Percentiles rank a stretch among this genome's conserved stretches.
These are phyloP conservation scores for Pythium sp. DNA, from an alignment of 352 stramenopile species.

Conservation along the genomic window DNA sequence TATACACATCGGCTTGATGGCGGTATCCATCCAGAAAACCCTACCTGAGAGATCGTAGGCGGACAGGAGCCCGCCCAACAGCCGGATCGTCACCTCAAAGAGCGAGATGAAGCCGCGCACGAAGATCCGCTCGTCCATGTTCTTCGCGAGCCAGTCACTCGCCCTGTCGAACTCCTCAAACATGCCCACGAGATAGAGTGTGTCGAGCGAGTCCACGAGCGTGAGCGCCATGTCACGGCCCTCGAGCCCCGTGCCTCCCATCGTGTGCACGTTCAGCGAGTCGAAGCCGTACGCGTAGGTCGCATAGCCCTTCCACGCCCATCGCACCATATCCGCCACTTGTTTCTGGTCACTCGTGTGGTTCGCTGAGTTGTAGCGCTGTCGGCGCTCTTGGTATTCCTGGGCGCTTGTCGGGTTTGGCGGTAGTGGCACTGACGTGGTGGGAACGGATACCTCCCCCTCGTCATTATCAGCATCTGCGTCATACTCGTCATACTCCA, in stretches of 20 bases:
- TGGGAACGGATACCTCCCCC: background rate
- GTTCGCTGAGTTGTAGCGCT: conserved; percentile 38
- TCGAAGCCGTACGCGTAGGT: conserved; percentile 69
- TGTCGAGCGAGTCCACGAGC: conserved; percentile 77
- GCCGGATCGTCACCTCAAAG: conserved; percentile 81
- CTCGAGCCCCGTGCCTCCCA: conserved; percentile 50
- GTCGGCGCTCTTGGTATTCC: conserved; percentile 35
- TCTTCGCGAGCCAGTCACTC: conserved; percentile 55
- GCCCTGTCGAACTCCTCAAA: conserved; percentile 76
- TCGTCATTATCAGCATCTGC: background rate
- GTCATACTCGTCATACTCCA: conserved; percentile 19
- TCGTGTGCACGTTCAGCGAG: conserved; percentile 62
- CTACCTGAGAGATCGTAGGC: conserved; percentile 61
- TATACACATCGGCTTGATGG: background rate
- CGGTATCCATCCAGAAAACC: background rate
- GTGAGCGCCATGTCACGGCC: conserved; percentile 77
- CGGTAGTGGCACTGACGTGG: conserved; percentile 26
- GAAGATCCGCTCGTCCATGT: conserved; percentile 73
- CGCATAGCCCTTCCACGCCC: conserved; percentile 80
- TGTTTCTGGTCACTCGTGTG: conserved; percentile 60
- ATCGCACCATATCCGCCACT: conserved; percentile 63
- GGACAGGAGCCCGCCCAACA: conserved; percentile 69
- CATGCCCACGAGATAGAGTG: conserved; percentile 71
- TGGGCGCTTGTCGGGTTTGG: conserved; percentile 21
- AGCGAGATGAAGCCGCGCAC: conserved; percentile 60